Base-by-base conservation (phyloP, 1,284 basidiomycete genomes). In the Apiotrichum siamense region DNA sequence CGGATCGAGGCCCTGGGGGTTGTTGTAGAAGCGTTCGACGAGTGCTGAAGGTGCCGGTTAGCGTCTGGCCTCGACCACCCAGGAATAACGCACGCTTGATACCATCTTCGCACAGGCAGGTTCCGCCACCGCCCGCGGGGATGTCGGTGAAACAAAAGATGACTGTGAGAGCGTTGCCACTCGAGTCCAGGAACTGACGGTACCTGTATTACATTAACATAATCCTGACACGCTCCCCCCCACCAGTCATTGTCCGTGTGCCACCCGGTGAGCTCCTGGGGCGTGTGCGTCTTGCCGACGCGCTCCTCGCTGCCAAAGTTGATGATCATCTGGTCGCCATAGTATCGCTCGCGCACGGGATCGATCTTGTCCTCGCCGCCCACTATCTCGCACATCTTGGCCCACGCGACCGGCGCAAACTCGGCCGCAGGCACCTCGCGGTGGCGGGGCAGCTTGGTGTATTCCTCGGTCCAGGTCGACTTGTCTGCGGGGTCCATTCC, bases 161-260 rank as follows among this genome's bases (percentile, higher is more conserved):
- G 41, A 66, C 44, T 11, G 64, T 66, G 25, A 66, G 47, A 17
- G 64, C 64, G 49, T 62, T 64, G 13, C 61, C 64, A 38, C 48
- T 49, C 18, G 58, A 58, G 50, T 66, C 62, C 25, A 66, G 59
- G 55, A 64, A 66, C 47, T 61, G 60, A 21, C 64, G 54, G 39
- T 66, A 66, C 59, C 61, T 53, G 17, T 21, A n/a, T n/a, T n/a
- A n/a, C n/a, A n/a, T n/a, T n/a, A n/a, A n/a, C n/a, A n/a, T n/a
- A n/a, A 9, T 25, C n/a, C 11, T 18, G 7, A 35, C 54, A n/a
- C n/a, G n/a, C n/a, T n/a, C n/a, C n/a, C n/a, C n/a, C n/a, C 27
- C 52, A 62, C 64, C 65, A 66, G 50, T 66, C 65, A 38, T 66
- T 62, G 46, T 67, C 65, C 9, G 54, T 61, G 41, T 67, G 65